These are phyloP conservation scores for Cunninghamia lanceolata DNA, from an alignment of 75 land plant genomes.

Conservation along the genomic window DNA sequence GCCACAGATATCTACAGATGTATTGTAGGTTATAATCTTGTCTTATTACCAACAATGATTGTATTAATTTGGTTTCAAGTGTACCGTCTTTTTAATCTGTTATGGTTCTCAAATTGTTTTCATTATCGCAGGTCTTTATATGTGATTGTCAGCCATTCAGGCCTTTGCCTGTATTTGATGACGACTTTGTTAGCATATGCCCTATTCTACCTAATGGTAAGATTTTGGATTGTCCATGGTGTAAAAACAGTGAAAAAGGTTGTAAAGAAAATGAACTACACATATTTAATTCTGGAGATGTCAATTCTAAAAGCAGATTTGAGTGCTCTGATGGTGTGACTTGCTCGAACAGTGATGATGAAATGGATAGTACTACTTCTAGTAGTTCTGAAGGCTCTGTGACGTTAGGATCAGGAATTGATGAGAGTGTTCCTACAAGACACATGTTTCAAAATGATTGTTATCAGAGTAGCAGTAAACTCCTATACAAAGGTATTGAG, in stretches of 20 bases:
- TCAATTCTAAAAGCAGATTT: background rate
- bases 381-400: background rate
- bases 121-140: constrained; percentile 22
- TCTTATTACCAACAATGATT: background rate
- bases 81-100: background rate
- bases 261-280: background rate
- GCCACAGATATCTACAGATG: background rate
- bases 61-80: background rate
- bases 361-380: background rate
- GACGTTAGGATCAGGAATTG: background rate
- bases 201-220: constrained; percentile 15
- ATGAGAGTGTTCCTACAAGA: background rate
- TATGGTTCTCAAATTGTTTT: background rate
- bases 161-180: constrained; percentile 30
- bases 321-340: background rate
- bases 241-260: background rate
- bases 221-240: constrained; percentile 20
- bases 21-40: background rate
- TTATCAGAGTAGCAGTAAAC: background rate
- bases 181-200: constrained; percentile 22
- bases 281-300: background rate
- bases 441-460: background rate
- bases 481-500: background rate
- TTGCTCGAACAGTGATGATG: background rate
- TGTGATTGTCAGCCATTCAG: constrained; percentile 16